Conservation (phyloP, 202 grass and related monocot species). For the Bolboschoenoplectus hybrid region DNA sequence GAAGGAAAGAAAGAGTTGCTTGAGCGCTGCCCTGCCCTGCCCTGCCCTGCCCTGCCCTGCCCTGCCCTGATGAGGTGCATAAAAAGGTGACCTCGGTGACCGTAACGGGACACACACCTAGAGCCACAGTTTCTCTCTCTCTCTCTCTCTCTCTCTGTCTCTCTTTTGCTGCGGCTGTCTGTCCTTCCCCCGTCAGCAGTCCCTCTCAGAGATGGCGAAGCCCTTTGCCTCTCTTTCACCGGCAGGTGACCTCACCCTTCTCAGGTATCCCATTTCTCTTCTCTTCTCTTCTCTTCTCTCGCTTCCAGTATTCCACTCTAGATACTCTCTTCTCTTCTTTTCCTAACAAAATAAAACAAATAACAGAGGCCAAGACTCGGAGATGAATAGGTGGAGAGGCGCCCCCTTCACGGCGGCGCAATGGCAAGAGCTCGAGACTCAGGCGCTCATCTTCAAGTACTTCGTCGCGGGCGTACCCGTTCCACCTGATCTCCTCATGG, state of each 20-base stretch:
- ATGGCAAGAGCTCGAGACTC: constrained; percentile 89
- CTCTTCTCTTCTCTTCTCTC: constrained; percentile 43
- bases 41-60: constrained; percentile 8
- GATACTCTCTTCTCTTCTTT: neutral
- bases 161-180: constrained; percentile 43
- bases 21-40: neutral
- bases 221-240: constrained; percentile 75
- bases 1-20: constrained; percentile 27
- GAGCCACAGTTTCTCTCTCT: neutral
- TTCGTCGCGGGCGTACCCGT: constrained; percentile 72
- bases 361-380: constrained; percentile 37
- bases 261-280: constrained; percentile 44
- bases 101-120: constrained; percentile 38
- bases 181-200: constrained; percentile 39
- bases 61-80: constrained; percentile 4
- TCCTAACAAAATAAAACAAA: constrained; percentile 21
- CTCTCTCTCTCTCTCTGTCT: constrained; percentile 39
- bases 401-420: constrained; percentile 75
- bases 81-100: constrained; percentile 53
- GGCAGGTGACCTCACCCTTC: constrained; percentile 59
- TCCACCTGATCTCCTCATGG: constrained; percentile 74
- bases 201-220: constrained; percentile 71
- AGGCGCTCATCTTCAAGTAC: constrained; percentile 93
- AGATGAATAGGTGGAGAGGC: constrained; percentile 53
- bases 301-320: neutral